phyloP scores from a whole-genome alignment of 306 rosid genomes.

The Morella rubra region DNA sequence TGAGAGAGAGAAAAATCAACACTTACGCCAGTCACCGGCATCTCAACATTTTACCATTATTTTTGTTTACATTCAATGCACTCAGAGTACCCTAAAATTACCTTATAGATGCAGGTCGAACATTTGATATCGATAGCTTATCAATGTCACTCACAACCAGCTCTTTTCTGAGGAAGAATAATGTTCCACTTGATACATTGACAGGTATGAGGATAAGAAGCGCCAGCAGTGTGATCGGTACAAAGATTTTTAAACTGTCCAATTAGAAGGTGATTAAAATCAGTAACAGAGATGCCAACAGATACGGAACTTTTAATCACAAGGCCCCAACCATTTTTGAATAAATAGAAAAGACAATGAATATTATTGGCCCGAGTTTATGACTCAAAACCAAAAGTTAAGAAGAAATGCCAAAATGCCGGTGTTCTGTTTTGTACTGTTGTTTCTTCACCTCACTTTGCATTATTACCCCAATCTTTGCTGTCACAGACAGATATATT shows the following conservation, averaged over 20 bases:
- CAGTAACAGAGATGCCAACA: background rate
- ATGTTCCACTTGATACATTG: constrained; percentile 83
- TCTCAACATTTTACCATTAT: background rate
- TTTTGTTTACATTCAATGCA: background rate
- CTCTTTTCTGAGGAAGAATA: constrained; percentile 73
- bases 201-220: constrained; percentile 89
- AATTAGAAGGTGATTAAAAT: constrained; percentile 6
- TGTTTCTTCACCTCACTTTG: background rate
- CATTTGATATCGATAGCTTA: constrained; percentile 94
- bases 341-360: background rate
- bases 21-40: background rate
- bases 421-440: background rate
- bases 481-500: background rate
- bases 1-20: background rate
- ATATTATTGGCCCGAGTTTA: background rate
- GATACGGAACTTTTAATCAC: constrained; percentile 2
- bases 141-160: constrained; percentile 87
- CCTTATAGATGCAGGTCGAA: constrained; percentile 76
- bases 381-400: background rate
- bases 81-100: constrained; percentile 24
- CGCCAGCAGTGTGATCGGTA: constrained; percentile 74
- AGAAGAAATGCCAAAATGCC: background rate
- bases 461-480: background rate
- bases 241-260: constrained; percentile 80
- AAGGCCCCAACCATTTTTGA: background rate